Evolutionary conservation across 768 basidiomycete species (phyloP), one percentile per base, ranked within the genome.

Genomic region (Kondoa malvinella): DNA sequence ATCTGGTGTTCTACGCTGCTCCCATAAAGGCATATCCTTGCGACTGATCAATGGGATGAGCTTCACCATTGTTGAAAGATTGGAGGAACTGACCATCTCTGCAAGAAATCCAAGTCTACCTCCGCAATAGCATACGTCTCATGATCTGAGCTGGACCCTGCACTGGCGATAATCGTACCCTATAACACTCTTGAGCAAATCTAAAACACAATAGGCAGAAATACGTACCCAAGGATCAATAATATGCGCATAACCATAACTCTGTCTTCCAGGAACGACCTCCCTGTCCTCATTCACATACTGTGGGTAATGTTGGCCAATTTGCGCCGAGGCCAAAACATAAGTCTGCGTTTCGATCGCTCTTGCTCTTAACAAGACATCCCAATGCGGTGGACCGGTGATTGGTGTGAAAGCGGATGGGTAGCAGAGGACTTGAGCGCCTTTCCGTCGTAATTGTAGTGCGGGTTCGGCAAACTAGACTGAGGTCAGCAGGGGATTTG

Each of bases 271-370:
- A 21, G 40, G 40, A 50, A 50, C 21, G 40, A 50, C 21, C 21
- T 50, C 40, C 21, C 21, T 50, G 40, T 50, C 40, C 12, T 50
- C 40, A 50, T 50, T 50, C 21, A 50, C 40, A 4, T 60, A 69
- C 26, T 50, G 62, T 3, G 67, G 69, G 15, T 67, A 60, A 56
- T 68, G 69, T 25, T 58, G 15, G 8, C 73, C 58, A 0, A 70
- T 68, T 66, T 74, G 74, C 0, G 73, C 73, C 0, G 74, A 32
- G 0, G 74, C 74, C n/a, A 75, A 57, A 32, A 74, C 68, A 65
- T 73, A 75, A 67, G 63, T 68, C n/a, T 75, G 74, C 15, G 71
- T 74, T 56, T 75, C 74, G 63, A 75, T 74, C 0, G 74, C 74
- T 1, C 74, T 62, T 1, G 73, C 72, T 1, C 72, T 67, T 2